A percentile compares a stretch with the other conserved stretches of the same genome.
Conservation (phyloP, 805 yeast species). For the Monosporozyma aerobia region DNA sequence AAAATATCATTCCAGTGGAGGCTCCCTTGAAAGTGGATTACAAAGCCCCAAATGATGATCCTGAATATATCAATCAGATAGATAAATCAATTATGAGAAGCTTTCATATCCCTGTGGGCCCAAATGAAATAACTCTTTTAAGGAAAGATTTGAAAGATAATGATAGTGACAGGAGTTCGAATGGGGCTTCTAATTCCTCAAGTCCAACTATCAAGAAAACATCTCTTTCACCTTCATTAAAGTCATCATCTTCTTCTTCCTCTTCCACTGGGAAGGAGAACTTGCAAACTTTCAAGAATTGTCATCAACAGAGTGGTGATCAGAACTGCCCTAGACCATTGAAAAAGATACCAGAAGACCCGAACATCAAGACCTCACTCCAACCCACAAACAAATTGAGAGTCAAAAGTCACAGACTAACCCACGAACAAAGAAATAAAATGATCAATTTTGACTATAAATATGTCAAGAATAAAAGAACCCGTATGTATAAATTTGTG, state of each 20-base stretch:
- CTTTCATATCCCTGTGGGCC: neutral
- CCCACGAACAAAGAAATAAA: constrained; percentile 5
- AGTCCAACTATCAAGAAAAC: neutral
- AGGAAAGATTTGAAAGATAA: neutral
- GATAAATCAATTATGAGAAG: neutral
- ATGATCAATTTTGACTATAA: constrained; percentile 12
- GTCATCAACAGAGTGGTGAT: neutral
- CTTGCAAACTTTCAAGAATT: neutral
- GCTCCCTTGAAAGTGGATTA: neutral
- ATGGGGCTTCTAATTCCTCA: neutral
- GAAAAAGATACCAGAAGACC: neutral
- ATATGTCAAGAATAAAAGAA: constrained; percentile 1
- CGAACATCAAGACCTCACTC: neutral
- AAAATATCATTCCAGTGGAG: neutral
- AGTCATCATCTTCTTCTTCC: neutral
- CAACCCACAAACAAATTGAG: neutral
- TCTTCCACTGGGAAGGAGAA: neutral
- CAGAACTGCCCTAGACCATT: neutral
- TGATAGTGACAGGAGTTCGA: neutral
- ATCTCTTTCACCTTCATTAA: neutral
- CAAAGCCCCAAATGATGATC: constrained; percentile 6
- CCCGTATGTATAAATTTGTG: constrained; percentile 4
- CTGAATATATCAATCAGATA: neutral
- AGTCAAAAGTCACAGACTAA: constrained; percentile 5
- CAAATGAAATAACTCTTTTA: neutral